These are phyloP conservation scores for Postia placenta DNA, from an alignment of 768 basidiomycete species.

Conservation along the genomic window DNA sequence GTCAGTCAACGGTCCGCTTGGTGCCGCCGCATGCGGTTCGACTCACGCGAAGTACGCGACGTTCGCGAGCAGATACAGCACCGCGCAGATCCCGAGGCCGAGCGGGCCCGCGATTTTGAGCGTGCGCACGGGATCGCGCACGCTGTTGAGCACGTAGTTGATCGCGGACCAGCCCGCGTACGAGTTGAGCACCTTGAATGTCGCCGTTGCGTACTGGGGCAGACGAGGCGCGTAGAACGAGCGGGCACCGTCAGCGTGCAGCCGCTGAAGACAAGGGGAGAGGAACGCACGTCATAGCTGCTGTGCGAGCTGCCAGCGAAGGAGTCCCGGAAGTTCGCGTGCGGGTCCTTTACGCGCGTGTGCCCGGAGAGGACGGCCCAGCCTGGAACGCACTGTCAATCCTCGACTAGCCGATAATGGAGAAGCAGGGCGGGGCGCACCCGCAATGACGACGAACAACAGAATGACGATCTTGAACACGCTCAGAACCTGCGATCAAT, in stretches of 20 bases:
- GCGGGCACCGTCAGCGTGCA: neutral
- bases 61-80: constrained; percentile 50
- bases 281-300: constrained; percentile 36
- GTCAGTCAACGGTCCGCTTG: neutral
- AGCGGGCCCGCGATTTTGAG: constrained; percentile 58
- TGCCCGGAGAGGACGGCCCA: constrained; percentile 56
- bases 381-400: constrained; percentile 25
- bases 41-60: constrained; percentile 50
- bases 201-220: constrained; percentile 51
- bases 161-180: constrained; percentile 50
- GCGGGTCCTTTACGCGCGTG: constrained; percentile 50
- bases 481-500: constrained; percentile 34
- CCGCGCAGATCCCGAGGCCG: constrained; percentile 46
- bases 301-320: constrained; percentile 52
- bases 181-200: constrained; percentile 48
- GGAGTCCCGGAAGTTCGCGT: constrained; percentile 49
- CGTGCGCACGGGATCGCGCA: constrained; percentile 52
- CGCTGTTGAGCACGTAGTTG: constrained; percentile 56
- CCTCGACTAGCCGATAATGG: neutral
- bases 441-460: constrained; percentile 28
- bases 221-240: neutral
- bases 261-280: neutral
- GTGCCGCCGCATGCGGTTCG: neutral
- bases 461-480: constrained; percentile 19
- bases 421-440: constrained; percentile 12